phyloP scores from a whole-genome alignment of 2,329 filamentous ascomycete species.

The Epichloe sibirici region DNA sequence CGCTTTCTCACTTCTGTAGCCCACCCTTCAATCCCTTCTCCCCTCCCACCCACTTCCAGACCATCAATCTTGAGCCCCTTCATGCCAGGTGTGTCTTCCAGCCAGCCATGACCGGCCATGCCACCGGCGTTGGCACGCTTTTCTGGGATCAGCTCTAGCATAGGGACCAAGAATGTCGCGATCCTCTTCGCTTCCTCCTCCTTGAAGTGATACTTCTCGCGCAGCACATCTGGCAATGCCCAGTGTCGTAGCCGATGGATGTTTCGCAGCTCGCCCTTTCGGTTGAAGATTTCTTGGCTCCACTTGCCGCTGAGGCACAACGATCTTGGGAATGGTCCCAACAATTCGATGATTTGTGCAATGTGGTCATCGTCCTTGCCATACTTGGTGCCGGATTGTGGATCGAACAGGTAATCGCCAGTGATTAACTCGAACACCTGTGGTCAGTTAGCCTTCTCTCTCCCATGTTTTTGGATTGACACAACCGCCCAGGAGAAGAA shows the following conservation, averaged over 20 bases:
- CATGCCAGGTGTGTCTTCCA: conserved; percentile 84
- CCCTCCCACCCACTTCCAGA: conserved; percentile 68
- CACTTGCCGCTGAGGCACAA: conserved; percentile 89
- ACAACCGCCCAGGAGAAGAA: background rate
- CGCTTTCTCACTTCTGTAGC: conserved; percentile 76
- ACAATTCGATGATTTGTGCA: conserved; percentile 93
- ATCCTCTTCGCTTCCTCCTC: conserved; percentile 68
- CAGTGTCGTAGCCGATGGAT: conserved; percentile 94
- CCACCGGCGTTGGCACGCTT: conserved; percentile 90
- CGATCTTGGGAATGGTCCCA: conserved; percentile 86
- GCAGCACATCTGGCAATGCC: conserved; percentile 83
- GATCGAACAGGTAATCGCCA: conserved; percentile 96
- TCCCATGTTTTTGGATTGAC: background rate
- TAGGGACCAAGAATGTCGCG: conserved; percentile 72
- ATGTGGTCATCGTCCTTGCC: conserved; percentile 99
- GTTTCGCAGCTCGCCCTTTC: conserved; percentile 92
- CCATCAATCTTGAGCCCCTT: conserved; percentile 60
- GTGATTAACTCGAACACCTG: conserved; percentile 96
- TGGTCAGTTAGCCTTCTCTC: background rate
- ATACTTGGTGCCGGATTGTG: conserved; percentile 96
- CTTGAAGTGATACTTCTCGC: conserved; percentile 94
- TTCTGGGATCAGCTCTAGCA: conserved; percentile 81
- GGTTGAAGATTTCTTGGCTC: conserved; percentile 98
- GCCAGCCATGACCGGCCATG: conserved; percentile 76
- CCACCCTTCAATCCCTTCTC: conserved; percentile 93